Evolutionary conservation across 805 yeast species (phyloP), one percentile per base, ranked within the genome.

Genomic region (Cyberlindnera sargentensis): DNA sequence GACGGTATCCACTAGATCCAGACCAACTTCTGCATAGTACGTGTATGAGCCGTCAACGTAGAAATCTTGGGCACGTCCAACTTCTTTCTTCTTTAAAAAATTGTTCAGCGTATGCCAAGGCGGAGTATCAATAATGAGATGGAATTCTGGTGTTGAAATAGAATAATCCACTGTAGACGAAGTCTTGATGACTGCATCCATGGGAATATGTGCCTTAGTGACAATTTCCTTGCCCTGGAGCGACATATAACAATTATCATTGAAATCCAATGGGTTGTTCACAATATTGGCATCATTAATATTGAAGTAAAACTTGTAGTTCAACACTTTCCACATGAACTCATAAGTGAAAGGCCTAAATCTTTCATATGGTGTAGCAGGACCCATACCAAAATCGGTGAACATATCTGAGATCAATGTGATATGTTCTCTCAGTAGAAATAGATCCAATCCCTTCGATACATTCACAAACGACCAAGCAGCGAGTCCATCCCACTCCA

Each of bases 41-140:
- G 82, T 74, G 61, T 86, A 84, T 0, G 80, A 72, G 0, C 96
- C 95, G 1, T 63, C 62, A 15, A 88, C 61, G 2, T 58, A 62
- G 52, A 89, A 82, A 42, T 80, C 73, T 27, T 73, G 66, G 0
- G 89, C 78, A 47, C 79, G 67, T 0, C 96, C 98, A 48, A 88
- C 71, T 11, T 75, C 73, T 20, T 73, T 76, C 9, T 73, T 64
- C 38, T 73, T 72, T 66, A 85, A 60, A 51, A 91, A 91, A 39
- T 83, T 81, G 43, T 80, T 76, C 26, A 80, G 66, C 0, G 98
- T 90, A 56, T 88, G 95, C 96, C 98, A 93, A 1, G 91, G 83
- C 0, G 99, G 98, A 0, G 93, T 78, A 45, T 80, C 83, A 3
- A 90, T 60, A 1, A 75, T 66, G 38, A 93, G 55, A 39, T 80